Conservation (phyloP, 805 yeast genomes). For the Brettanomyces nanus region DNA sequence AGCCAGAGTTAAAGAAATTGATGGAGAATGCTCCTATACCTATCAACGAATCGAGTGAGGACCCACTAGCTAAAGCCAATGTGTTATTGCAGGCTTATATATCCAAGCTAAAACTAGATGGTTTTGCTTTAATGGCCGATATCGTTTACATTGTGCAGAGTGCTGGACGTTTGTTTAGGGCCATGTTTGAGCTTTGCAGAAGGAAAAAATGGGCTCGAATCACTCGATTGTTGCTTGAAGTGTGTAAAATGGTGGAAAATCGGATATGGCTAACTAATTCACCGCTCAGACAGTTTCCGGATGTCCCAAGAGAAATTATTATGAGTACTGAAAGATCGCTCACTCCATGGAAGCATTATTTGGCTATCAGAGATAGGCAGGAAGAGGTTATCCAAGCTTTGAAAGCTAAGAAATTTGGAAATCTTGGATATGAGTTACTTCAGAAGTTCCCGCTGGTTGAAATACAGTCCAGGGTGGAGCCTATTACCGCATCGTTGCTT, state of each 20-base stretch:
- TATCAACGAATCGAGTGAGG: slow-evolving; percentile 59
- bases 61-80: slow-evolving; percentile 71
- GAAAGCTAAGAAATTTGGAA: slow-evolving; percentile 61
- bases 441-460: slow-evolving; percentile 65
- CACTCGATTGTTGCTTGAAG: slow-evolving; percentile 46
- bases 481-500: slow-evolving; percentile 64
- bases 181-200: slow-evolving; percentile 71
- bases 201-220: slow-evolving; percentile 64
- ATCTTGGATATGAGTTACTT: slow-evolving; percentile 47
- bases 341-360: slow-evolving; percentile 75
- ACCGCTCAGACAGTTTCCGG: slow-evolving; percentile 76
- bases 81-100: slow-evolving; percentile 79
- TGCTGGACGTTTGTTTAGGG: slow-evolving; percentile 82
- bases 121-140: slow-evolving; percentile 87
- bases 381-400: slow-evolving; percentile 80
- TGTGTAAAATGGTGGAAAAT: slow-evolving; percentile 74
- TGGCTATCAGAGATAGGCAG: slow-evolving; percentile 47
- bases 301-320: slow-evolving; percentile 65
- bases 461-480: slow-evolving; percentile 57
- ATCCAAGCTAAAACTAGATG: slow-evolving; percentile 68
- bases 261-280: slow-evolving; percentile 81
- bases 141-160: slow-evolving; percentile 91
- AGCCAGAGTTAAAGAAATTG: slow-evolving; percentile 58
- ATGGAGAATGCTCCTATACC: slow-evolving; percentile 81
- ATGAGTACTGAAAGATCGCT: slow-evolving; percentile 70